Conservation (phyloP, 257 asterid species). For the Thymus mandschuricus region DNA sequence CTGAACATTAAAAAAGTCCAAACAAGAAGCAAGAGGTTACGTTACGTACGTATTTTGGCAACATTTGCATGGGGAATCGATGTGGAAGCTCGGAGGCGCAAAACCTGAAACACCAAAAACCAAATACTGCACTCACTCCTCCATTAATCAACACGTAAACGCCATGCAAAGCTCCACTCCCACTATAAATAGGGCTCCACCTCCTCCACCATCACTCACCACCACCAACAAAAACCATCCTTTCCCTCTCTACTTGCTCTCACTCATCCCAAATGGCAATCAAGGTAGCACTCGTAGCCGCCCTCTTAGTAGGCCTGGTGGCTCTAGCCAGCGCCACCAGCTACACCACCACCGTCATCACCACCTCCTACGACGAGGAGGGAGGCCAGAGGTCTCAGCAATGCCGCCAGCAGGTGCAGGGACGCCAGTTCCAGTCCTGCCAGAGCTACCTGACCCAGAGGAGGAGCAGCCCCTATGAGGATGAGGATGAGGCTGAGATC, state of each 20-base stretch:
- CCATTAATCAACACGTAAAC: constrained; percentile 36
- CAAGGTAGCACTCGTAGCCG: constrained; percentile 38
- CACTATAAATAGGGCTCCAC: constrained; percentile 28
- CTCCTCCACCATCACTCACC: not conserved
- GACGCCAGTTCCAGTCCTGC: constrained; percentile 40
- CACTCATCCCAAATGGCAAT: constrained; percentile 34
- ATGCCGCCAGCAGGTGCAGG: constrained; percentile 40
- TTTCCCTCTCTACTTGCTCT: not conserved
- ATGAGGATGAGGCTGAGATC: not conserved
- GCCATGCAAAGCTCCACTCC: constrained; percentile 34
- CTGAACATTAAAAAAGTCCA: too few relatives aligned
- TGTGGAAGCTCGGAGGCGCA: constrained; percentile 33
- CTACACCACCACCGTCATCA: constrained; percentile 45
- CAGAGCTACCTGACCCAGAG: constrained; percentile 32
- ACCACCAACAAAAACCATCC: too few relatives aligned
- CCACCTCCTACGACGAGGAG: constrained; percentile 36
- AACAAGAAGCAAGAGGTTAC: too few relatives aligned
- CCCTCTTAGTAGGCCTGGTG: constrained; percentile 45
- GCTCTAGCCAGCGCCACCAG: constrained; percentile 40
- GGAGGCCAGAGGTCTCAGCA: constrained; percentile 10
- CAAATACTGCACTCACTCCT: not conserved
- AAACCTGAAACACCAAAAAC: not conserved
- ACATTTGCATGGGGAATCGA: constrained; percentile 37
- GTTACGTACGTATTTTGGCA: constrained; percentile 22
- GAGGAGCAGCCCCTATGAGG: constrained; percentile 15